Evolutionary conservation across 371 early-diverging fungal species (phyloP).

Genomic region (Mucor velutinosus): DNA sequence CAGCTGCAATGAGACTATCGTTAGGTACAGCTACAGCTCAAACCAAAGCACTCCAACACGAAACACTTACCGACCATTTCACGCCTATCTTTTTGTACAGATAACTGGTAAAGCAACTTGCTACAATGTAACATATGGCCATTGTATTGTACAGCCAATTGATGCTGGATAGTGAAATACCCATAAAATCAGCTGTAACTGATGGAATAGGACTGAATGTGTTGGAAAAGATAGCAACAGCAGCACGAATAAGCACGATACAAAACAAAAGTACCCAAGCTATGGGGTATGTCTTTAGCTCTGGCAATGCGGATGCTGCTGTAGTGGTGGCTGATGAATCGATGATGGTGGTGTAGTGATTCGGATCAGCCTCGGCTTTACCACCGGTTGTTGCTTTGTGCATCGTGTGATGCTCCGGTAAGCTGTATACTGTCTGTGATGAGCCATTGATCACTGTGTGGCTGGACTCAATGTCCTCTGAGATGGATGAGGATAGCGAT

Average conservation of each 20-base stretch:
- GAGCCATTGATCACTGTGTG: constrained; percentile 14
- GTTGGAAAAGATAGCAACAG: constrained; percentile 39
- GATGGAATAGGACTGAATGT: constrained; percentile 48
- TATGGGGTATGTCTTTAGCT: constrained; percentile 35
- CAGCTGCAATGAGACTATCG: background rate
- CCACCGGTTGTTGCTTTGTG: background rate
- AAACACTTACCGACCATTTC: constrained; percentile 40
- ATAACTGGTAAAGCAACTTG: constrained; percentile 53
- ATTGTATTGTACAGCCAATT: constrained; percentile 53
- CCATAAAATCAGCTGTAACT: constrained; percentile 38
- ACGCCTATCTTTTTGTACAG: constrained; percentile 51
- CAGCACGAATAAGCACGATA: constrained; percentile 36
- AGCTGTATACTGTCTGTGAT: background rate
- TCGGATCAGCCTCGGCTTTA: constrained; percentile 4
- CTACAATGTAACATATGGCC: constrained; percentile 50
- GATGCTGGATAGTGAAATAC: constrained; percentile 31
- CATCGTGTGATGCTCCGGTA: background rate
- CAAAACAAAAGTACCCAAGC: constrained; percentile 43
- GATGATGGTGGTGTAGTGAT: background rate
- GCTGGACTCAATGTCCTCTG: constrained; percentile 8
- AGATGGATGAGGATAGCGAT: background rate
- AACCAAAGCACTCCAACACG: background rate
- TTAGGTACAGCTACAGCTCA: too few species aligned
- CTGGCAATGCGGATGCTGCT: background rate
- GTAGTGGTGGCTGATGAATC: background rate